phyloP scores from a whole-genome alignment of 2,329 filamentous ascomycete genomes.

The Apiospora arundinis region DNA sequence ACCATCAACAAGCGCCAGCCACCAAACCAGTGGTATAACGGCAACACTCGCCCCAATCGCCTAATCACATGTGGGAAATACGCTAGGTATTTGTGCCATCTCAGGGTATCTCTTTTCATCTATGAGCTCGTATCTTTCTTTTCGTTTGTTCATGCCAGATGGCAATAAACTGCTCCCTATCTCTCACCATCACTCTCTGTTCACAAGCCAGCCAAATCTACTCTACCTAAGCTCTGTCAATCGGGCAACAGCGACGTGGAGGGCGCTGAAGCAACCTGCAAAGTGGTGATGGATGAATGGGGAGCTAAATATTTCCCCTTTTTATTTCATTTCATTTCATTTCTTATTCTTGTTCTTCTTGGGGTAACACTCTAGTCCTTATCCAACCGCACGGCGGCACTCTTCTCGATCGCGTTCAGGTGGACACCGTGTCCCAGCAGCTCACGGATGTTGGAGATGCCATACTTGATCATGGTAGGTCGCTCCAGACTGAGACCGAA shows the following conservation, averaged over 20 bases:
- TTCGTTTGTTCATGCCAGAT: not conserved
- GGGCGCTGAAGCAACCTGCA: not conserved
- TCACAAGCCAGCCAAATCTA: not conserved
- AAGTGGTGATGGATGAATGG: not conserved
- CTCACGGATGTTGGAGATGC: slow-evolving; percentile 88
- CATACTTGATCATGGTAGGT: slow-evolving; percentile 97
- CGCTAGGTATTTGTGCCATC: not conserved
- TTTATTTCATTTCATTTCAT: not conserved
- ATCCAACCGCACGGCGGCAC: slow-evolving; percentile 88
- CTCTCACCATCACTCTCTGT: not conserved
- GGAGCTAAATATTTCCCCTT: not conserved
- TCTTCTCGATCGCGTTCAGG: slow-evolving; percentile 88
- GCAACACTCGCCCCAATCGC: not conserved
- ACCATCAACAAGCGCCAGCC: too few species aligned
- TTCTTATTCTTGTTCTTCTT: not conserved
- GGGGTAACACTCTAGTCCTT: slow-evolving; percentile 65
- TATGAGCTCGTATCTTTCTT: not conserved
- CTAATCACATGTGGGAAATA: not conserved
- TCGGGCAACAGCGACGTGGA: not conserved
- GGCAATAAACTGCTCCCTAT: not conserved
- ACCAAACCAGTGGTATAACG: too few species aligned
- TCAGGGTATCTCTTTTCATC: slow-evolving; percentile 17
- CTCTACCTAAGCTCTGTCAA: not conserved
- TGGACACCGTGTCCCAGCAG: slow-evolving; percentile 95
- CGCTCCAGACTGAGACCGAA: slow-evolving; percentile 92